phyloP scores from a whole-genome alignment of 352 stramenopile genomes.

The Globisporangium takayamanum region DNA sequence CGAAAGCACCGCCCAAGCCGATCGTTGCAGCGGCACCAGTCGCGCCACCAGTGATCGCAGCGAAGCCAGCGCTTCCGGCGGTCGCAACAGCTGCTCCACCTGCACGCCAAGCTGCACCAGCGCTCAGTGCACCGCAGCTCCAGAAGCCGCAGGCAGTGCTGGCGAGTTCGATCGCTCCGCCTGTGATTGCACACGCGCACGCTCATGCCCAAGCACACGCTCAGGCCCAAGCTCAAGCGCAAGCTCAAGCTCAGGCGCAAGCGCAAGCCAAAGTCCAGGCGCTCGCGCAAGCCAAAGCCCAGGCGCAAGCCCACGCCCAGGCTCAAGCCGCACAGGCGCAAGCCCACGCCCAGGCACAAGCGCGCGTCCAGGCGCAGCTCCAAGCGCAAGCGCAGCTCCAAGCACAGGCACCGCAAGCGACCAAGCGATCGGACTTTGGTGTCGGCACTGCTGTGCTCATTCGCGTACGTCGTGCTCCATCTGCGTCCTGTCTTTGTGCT shows the following conservation, averaged over 20 bases:
- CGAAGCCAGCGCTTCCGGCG: constrained; percentile 13
- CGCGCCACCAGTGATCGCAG: constrained; percentile 15
- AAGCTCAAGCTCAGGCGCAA: constrained; percentile 2
- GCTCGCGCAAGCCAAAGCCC: constrained; percentile 2
- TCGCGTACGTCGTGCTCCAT: constrained; percentile 26
- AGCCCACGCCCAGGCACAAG: constrained; percentile 1
- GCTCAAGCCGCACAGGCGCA: constrained; percentile 5
- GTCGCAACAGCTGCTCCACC: neutral
- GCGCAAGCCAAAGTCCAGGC: constrained; percentile 9
- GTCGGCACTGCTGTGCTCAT: constrained; percentile 65
- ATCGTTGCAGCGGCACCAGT: constrained; percentile 13
- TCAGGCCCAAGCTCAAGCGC: constrained; percentile 2
- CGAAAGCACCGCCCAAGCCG: constrained; percentile 17
- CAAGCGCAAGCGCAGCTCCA: constrained; percentile 11
- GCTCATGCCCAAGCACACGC: constrained; percentile 2
- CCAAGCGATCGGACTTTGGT: constrained; percentile 55
- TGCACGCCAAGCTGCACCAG: neutral
- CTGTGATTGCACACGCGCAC: constrained; percentile 10
- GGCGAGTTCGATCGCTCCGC: constrained; percentile 6
- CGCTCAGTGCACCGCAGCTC: constrained; percentile 1
- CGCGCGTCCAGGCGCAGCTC: constrained; percentile 2
- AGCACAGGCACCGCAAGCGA: constrained; percentile 5
- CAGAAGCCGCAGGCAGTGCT: constrained; percentile 3
- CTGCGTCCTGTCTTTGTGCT: neutral
- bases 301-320: constrained; percentile 9